Base-by-base conservation (phyloP, 1,284 basidiomycete genomes). In the Stygiomarasmius scandens region DNA sequence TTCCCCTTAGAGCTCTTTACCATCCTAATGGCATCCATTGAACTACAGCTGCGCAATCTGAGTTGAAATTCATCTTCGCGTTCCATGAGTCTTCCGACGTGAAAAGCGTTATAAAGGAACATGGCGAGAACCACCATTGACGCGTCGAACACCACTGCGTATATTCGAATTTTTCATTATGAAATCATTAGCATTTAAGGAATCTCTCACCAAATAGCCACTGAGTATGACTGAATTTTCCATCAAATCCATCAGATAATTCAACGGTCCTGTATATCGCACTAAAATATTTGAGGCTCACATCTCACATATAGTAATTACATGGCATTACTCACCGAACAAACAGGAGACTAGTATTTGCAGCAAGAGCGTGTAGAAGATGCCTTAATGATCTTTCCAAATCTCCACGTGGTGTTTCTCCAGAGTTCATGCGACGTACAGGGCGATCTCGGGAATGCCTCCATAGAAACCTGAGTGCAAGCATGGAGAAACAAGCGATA, bases 111-210 rank as follows among this genome's bases (percentile, higher is more conserved):
- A 27, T 50, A 27, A 1, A 25, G 49, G 23, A 50, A 56, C 9
- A 56, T 56, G 20, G 55, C 55, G 24, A 46, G 16, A 5, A 46
- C 22, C 24, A 56, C 50, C 55, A 56, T 56, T 2, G 49, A 27
- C 1, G 48, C 55, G n/a, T 56, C 55, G 43, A 56, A 49, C n/a
- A 56, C 47, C 22, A 50, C 55, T 56, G 27, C 23, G 22, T 50
- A 34, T 12, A 16, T n/a, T n/a, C n/a, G n/a, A n/a, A n/a, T n/a
- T n/a, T n/a, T n/a, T n/a, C n/a, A n/a, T n/a, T n/a, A n/a, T n/a
- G n/a, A n/a, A n/a, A n/a, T n/a, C n/a, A n/a, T n/a, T n/a, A n/a
- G n/a, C n/a, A n/a, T n/a, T n/a, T n/a, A n/a, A n/a, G n/a, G 34
- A 38, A 36, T 46, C 44, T 25, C 52, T 9, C 14, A 54, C 52